phyloP scores from a whole-genome alignment of 345 rosid species.

The Abelmoschus esculentus region DNA sequence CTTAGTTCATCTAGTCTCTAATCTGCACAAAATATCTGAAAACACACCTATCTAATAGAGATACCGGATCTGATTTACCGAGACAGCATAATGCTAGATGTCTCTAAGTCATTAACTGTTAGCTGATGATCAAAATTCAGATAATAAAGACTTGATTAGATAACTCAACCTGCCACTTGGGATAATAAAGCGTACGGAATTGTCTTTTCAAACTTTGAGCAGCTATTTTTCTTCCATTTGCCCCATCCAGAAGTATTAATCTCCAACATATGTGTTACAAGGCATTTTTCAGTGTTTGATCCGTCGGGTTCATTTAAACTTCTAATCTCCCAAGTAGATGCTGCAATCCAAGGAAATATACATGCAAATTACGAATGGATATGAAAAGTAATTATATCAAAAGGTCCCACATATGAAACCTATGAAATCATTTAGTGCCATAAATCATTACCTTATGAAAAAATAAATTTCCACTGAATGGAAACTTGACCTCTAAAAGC shows the following conservation, averaged over 20 bases:
- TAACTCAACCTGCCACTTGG: conserved; percentile 72
- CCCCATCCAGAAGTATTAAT: conserved; percentile 61
- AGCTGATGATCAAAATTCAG: background rate
- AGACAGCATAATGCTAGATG: conserved; percentile 1
- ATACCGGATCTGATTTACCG: conserved; percentile 3
- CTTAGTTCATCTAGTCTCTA: conserved; percentile 6
- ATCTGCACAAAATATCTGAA: background rate
- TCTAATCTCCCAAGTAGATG: conserved; percentile 93
- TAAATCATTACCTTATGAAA: background rate
- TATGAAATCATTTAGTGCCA: background rate
- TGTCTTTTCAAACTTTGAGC: conserved; percentile 84
- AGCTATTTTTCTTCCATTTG: conserved; percentile 64
- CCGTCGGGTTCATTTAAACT: conserved; percentile 50
- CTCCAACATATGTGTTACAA: conserved; percentile 83
- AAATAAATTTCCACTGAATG: background rate
- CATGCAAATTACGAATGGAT: background rate
- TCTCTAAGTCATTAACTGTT: conserved; percentile 6
- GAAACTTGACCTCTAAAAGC: conserved; percentile 3
- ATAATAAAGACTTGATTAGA: conserved; percentile 9
- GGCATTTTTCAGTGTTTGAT: conserved; percentile 49
- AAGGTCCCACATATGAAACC: background rate
- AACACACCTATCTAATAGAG: background rate
- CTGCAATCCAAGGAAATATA: conserved; percentile 36
- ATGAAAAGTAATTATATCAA: background rate
- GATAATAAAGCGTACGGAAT: conserved; percentile 66